Base-by-base conservation (phyloP, 1,284 basidiomycete genomes). In the Rhodotorula glutinis region DNA sequence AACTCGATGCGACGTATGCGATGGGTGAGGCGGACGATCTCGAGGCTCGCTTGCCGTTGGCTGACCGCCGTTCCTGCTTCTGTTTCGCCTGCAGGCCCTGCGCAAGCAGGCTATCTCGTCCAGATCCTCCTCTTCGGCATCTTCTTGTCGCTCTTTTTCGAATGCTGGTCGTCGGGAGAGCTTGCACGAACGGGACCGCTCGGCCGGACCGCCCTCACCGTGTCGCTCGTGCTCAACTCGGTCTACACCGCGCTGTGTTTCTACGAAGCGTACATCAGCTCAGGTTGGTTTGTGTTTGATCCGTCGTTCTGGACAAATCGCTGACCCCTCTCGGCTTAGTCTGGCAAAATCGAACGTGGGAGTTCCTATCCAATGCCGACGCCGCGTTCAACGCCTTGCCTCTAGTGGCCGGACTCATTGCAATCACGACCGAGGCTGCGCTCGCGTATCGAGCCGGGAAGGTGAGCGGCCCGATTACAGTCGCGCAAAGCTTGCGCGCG, bases 111-210 rank as follows among this genome's bases (percentile, higher is more conserved):
- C 27, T 64, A 64, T 44, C 43, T 49, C 27, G 53, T 47, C 10
- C 63, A 64, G 44, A 55, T 58, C n/a, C 41, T 64, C 2, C 44
- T 64, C 14, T 59, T 41, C 38, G 57, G 63, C 19, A 46, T 55
- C 13, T 30, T 64, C n/a, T 7, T 59, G 23, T 30, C 53, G 11
- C 63, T 59, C 13, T 25, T 43, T 11, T 14, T 47, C 21, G 19
- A n/a, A 23, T 58, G 44, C 30, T 13, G 30, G 10, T 9, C 17
- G 10, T 23, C 55, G 0, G 55, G 55, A 27, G 62, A 58, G 29
- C 30, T 54, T 25, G 29, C 43, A 14, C 3, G 9, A 3, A 41
- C 53, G n/a, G 27, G 38, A 46, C n/a, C 23, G 11, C 16, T 59
- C 4, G 40, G 52, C 10, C 33, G 43, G 14, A 14, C 4, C 2